These are phyloP conservation scores for Knoxia roxburghii DNA, from an alignment of 257 asterid genomes.

Conservation along the genomic window DNA sequence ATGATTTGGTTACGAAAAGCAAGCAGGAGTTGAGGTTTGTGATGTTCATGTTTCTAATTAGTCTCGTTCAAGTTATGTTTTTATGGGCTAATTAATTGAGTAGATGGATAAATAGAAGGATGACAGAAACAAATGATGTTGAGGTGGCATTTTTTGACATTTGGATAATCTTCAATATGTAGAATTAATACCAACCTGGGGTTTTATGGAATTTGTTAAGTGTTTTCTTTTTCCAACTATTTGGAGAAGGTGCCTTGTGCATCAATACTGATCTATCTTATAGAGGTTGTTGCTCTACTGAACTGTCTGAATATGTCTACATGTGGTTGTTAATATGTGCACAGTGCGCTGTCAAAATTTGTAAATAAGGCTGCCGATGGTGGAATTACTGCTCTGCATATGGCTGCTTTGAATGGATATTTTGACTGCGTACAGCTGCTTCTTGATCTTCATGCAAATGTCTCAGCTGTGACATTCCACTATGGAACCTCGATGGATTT, in stretches of 20 bases:
- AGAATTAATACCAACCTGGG: not conserved
- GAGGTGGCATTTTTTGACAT: not conserved
- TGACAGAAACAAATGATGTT: not conserved
- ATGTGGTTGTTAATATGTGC: constrained; percentile 7
- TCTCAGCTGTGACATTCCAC: constrained; percentile 78
- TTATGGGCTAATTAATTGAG: not conserved
- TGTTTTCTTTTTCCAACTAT: not conserved
- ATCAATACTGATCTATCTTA: not conserved
- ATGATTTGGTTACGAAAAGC: constrained; percentile 42
- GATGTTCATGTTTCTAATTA: constrained; percentile 3
- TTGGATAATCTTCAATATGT: not conserved
- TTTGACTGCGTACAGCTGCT: constrained; percentile 95
- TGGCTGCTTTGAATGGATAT: constrained; percentile 96
- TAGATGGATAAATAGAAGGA: not conserved
- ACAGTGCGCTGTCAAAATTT: constrained; percentile 75
- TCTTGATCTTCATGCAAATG: constrained; percentile 83
- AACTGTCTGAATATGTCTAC: not conserved
- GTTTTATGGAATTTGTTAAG: not conserved
- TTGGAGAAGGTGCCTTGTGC: not conserved
- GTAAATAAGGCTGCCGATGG: constrained; percentile 97
- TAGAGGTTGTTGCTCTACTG: not conserved
- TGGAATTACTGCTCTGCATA: constrained; percentile 97
- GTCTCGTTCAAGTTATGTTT: not conserved
- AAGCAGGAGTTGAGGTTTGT: constrained; percentile 47
- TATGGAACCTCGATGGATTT: constrained; percentile 96